Evolutionary conservation across 805 yeast species (phyloP), one percentile per base, ranked within the genome.

Genomic region (Kluyveromyces siamensis): DNA sequence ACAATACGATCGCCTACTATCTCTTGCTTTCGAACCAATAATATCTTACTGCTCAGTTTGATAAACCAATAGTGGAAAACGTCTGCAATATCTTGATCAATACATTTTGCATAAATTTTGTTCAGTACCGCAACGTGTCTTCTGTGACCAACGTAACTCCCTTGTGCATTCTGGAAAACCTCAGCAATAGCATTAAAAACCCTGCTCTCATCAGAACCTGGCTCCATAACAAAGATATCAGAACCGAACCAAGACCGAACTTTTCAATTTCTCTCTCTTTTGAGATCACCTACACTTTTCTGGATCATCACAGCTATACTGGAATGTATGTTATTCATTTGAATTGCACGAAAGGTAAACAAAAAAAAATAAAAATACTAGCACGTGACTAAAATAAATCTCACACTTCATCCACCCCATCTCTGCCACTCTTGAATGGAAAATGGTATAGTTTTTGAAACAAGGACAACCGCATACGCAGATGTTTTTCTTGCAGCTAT

Each of bases 141-240:
- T 43, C 86, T 72, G 63, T 89, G 96, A 1, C 90, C 83, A 0
- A 90, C 83, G 33, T 82, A 72, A 1, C 87, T 74, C 19, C 67
- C 53, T 59, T 89, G 97, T 0, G 93, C 86, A 49, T 83, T 91
- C 59, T 85, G 91, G 59, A 89, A 89, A 3, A 82, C 80, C 49
- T 76, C 80, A 1, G 85, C 80, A 56, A 83, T 69, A 3, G 84
- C 79, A 10, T 52, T 48, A 37, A 69, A 68, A 27, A 79, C 65
- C 49, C 70, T 73, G 14, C 39, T 19, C 27, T 50, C 35, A 13
- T 30, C 35, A 5, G 35, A 30, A 30, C 35, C 35, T 7, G 35
- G 35, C 35, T 30, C 35, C 35, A 30, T 30, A 11, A 11, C 8
- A 30, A 10, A 11, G 35, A 30, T 30, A 30, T 30, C 35, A 7